Base-by-base conservation (phyloP, 805 yeast species). In the Saccharomycopsis sp. region DNA sequence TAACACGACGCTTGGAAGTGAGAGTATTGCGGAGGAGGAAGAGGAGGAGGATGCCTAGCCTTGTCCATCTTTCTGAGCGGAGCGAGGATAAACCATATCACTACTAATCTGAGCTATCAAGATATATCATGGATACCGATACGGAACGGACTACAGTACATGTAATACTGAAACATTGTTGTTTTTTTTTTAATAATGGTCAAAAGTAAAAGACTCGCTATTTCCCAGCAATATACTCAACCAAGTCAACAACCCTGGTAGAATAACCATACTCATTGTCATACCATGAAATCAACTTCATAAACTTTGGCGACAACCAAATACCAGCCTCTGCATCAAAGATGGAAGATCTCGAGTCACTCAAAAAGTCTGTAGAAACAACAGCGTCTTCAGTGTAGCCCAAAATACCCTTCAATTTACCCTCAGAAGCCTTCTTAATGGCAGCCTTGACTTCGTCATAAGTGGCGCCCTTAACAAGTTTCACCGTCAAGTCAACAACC, bases 211-310 rank as follows among this genome's bases (percentile, higher is more conserved):
- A n/a, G n/a, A n/a, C n/a, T n/a, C n/a, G n/a, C n/a, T n/a, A n/a
- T n/a, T n/a, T 42, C 48, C 61, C 62, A 54, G 80, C 77, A 59
- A 75, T 75, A 68, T 70, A 75, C 64, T 73, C 69, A 56, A 76
- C 70, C 62, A 77, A 71, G 65, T 77, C 84, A 54, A 76, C 80
- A 53, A 77, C 84, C 73, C 84, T 75, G 69, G 79, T 72, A 54
- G 80, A 74, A 75, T 77, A 77, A 65, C 83, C 83, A 68, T 60
- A 76, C 68, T 77, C 84, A 66, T 77, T 77, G 64, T 77, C 84
- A 69, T 76, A 77, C 83, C 82, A 77, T 46, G 82, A 64, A 58
- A 77, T 67, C 66, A 77, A 71, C 67, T 77, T 77, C 60, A 76
- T 80, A 68, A 77, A 77, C 53, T 71, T 71, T 63, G 80, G 80